These are phyloP conservation scores for Draba incana DNA, from an alignment of 345 rosid genomes.

Conservation along the genomic window DNA sequence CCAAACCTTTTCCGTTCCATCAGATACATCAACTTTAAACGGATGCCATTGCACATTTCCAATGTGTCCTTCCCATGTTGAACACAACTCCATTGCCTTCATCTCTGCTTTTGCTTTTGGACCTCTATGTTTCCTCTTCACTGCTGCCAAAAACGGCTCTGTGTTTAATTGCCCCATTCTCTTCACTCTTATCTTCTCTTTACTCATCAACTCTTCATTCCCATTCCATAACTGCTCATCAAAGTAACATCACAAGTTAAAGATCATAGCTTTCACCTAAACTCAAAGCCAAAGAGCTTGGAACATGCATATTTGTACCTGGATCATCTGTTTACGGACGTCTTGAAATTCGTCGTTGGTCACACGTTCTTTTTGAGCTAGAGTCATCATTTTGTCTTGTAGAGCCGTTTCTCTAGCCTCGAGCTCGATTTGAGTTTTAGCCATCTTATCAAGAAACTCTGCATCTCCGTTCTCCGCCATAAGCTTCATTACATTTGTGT, in stretches of 20 bases:
- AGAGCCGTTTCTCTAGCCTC: slow-evolving; percentile 58
- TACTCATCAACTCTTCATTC: slow-evolving; percentile 22
- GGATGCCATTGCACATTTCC: slow-evolving; percentile 60
- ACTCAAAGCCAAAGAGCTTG: background rate
- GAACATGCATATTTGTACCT: slow-evolving; percentile 40
- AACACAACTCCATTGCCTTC: slow-evolving; percentile 50
- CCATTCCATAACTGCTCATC: slow-evolving; percentile 40
- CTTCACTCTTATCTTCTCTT: slow-evolving; percentile 47
- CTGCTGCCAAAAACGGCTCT: slow-evolving; percentile 46
- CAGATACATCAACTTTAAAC: slow-evolving; percentile 40
- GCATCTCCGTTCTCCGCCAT: slow-evolving; percentile 53
- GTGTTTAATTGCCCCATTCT: slow-evolving; percentile 62
- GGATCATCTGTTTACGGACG: slow-evolving; percentile 71
- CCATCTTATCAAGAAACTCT: slow-evolving; percentile 47
- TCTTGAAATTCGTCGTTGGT: slow-evolving; percentile 65
- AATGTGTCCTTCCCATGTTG: slow-evolving; percentile 50
- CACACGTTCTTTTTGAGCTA: slow-evolving; percentile 51
- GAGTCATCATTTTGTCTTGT: slow-evolving; percentile 47
- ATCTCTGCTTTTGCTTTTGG: slow-evolving; percentile 41
- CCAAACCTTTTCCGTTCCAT: slow-evolving; percentile 38
- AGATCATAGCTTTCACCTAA: background rate
- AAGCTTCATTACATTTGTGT: slow-evolving; percentile 56
- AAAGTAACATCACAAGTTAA: background rate
- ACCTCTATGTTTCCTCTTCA: slow-evolving; percentile 46
- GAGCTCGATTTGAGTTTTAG: slow-evolving; percentile 44